Evolutionary conservation across 805 yeast genomes (phyloP).

Genomic region (Ogataea saltuana): DNA sequence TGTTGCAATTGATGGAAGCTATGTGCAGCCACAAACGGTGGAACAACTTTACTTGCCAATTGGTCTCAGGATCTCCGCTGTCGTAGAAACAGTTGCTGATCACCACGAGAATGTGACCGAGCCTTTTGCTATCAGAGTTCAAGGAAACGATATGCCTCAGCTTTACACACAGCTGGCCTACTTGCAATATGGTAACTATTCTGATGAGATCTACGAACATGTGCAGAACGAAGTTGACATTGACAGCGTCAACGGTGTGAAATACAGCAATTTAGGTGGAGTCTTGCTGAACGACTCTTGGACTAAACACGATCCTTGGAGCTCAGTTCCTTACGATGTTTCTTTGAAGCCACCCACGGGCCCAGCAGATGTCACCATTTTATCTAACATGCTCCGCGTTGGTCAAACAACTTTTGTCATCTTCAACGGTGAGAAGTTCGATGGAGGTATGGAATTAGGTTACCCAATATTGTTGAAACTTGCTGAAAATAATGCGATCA

Average conservation of each 20-base stretch:
- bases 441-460: not conserved
- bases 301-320: not conserved
- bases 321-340: not conserved
- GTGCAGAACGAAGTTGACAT: not conserved
- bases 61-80: not conserved
- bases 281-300: not conserved
- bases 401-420: not conserved
- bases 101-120: not conserved
- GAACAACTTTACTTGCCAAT: not conserved
- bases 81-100: not conserved
- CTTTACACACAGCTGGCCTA: not conserved
- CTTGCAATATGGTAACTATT: not conserved
- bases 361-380: not conserved
- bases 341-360: not conserved
- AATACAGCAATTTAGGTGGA: not conserved
- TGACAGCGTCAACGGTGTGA: not conserved
- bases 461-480: not conserved
- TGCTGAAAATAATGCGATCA: not conserved
- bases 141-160: not conserved
- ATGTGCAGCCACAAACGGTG: not conserved
- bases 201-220: not conserved
- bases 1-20: not conserved
- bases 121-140: not conserved
- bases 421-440: not conserved
- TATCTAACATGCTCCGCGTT: not conserved